Base-by-base conservation (phyloP, 441 rosid species). In the Gossypium davidsonii region DNA sequence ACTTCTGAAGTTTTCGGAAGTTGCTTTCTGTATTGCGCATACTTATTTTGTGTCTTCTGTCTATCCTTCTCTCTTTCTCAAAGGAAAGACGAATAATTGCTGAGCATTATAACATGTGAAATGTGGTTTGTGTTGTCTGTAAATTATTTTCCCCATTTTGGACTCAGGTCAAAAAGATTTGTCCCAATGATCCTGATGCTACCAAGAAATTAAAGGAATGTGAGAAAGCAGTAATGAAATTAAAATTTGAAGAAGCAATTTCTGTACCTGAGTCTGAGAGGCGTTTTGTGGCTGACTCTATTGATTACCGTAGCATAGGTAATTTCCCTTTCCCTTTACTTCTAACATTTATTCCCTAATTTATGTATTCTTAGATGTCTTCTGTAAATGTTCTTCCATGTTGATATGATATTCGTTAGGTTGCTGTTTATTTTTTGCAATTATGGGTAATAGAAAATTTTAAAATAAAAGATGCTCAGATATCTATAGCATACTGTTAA, bases 191-290 rank as follows among this genome's bases (percentile, higher is more conserved):
- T 85, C 98, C 96, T 28, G 99, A 95, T 81, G 97, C 98, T 66
- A 67, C 91, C 63, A 89, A 87, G 86, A 95, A 92, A 86, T 78
- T 92, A 63, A 92, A 79, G 79, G 99, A 92, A 76, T 95, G 99
- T 69, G 98, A 92, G 82, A 95, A 92, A 81, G 97, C 98, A 26
- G 98, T 91, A 64, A 88, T 83, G 94, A 95, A 92, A 79, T 82
- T 91, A 67, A 95, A 90, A 85, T 95, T 95, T 81, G 99, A 92
- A 84, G 99, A 92, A 81, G 99, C 99, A 51, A 95, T 95, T 75
- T 77, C 98, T 67, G 87, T 77, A 71, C 97, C 98, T 0, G 88
- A 80, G 57, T 83, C 94, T 72, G 87, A 86, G 80, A 91, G 87
- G 82, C 84, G 46, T 73, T 91, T 91, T 3, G 83, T 92, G 3